Evolutionary conservation across 495 filamentous ascomycete genomes (phyloP).

Genomic region (Neurospora sp.): DNA sequence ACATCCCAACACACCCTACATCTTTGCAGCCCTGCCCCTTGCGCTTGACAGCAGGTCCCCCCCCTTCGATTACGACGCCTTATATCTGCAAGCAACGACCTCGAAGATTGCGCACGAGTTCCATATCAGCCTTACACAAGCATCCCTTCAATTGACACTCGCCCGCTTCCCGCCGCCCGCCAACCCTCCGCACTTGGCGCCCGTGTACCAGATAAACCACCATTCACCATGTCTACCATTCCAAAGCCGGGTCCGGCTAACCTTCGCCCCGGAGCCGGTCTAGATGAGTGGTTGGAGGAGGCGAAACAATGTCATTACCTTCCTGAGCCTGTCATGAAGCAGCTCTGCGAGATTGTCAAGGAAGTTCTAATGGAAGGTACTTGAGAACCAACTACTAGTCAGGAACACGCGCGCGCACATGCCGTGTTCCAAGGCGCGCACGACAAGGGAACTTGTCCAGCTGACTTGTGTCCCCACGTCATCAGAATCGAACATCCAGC

Average conservation of each 20-base stretch:
- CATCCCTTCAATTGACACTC: not conserved
- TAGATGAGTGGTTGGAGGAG: slow-evolving; percentile 93
- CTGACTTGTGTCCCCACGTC: not conserved
- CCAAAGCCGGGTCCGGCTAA: slow-evolving; percentile 87
- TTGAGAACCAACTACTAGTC: slow-evolving; percentile 7
- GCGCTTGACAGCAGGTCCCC: not conserved
- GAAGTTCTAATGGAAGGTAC: slow-evolving; percentile 94
- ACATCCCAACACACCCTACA: not conserved
- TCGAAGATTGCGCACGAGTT: not conserved
- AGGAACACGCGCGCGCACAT: not conserved
- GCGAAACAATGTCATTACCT: slow-evolving; percentile 96
- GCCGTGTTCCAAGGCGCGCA: not conserved
- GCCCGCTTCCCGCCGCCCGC: not conserved
- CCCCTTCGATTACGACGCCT: not conserved
- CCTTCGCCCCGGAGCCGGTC: slow-evolving; percentile 66
- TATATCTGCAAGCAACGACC: not conserved
- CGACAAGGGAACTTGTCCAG: not conserved
- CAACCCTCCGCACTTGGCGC: not conserved
- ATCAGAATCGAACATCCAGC: slow-evolving; percentile 93
- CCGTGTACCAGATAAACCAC: not conserved
- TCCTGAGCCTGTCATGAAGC: slow-evolving; percentile 93
- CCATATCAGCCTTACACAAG: not conserved
- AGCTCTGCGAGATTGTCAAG: slow-evolving; percentile 96
- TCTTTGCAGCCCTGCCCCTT: not conserved
- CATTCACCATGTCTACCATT: slow-evolving; percentile 20